Base-by-base conservation (phyloP, 2,329 filamentous ascomycete genomes). In the Colletotrichum eleusines region DNA sequence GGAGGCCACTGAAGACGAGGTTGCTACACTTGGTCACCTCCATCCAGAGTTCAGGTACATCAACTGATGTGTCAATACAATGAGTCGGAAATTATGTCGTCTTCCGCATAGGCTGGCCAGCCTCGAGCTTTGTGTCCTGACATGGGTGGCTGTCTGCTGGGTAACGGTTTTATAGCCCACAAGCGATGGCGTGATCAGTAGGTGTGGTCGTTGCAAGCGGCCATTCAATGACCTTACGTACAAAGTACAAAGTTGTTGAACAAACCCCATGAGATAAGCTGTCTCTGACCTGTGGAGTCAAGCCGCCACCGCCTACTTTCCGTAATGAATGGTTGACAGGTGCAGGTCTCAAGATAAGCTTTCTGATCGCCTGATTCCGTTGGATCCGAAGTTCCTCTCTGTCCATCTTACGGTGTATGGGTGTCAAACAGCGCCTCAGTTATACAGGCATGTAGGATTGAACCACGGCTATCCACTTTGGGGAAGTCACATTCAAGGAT, bases 1-100 rank as follows among this genome's bases (percentile, higher is more conserved):
- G 5, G 38, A 76, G 20, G 35, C n/a, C 1, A 26, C 74, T 16
- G 64, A 61, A 9, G 63, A 74, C 12, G 61, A 75, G 23, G 68
- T 77, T 3, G 74, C 76, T 12, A 73, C 63, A 7, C 72, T 77
- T 6, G 76, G 76, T 1, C 63, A 75, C 51, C 73, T 76, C 20
- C 75, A 77, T 48, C 76, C 76, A 0, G 66, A 76, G 31, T 77
- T 75, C 48, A 74, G 75, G 18, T 77, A 77, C 38, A 76, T 76
- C n/a, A 70, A 76, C 48, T 76, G 67, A 66, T 57, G 20, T 40
- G n/a, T n/a, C n/a, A n/a, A n/a, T 9, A 38, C 3, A 18, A 38
- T 16, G 9, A 23, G 3, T 23, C 5, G 3, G 8, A n/a, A 18
- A 3, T 11, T 33, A n/a, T n/a, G n/a, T n/a, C 28, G 18, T 51